Evolutionary conservation across 2,329 filamentous ascomycete genomes (phyloP).

Genomic region (Xylaria sp.): DNA sequence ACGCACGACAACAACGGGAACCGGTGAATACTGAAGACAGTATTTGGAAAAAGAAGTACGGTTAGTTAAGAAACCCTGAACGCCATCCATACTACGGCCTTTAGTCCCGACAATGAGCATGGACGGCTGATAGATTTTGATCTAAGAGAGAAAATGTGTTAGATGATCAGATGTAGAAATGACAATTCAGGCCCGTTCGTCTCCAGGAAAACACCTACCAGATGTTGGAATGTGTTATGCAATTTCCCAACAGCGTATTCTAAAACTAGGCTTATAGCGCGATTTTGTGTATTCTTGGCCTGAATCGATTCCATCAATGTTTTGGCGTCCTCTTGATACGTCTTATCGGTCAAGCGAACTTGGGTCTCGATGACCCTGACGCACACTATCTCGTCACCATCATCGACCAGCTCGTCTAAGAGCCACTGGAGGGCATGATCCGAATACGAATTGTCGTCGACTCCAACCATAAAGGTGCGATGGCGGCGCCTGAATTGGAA

Average conservation of each 20-base stretch:
- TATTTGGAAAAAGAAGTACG: conserved; percentile 90
- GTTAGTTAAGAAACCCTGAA: conserved; percentile 81
- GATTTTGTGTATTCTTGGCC: conserved; percentile 76
- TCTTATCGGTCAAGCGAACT: conserved; percentile 68
- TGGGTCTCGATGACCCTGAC: conserved; percentile 87
- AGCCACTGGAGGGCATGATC: conserved; percentile 93
- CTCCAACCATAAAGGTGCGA: conserved; percentile 87
- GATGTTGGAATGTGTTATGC: conserved; percentile 86
- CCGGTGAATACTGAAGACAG: conserved; percentile 89
- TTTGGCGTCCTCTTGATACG: conserved; percentile 78
- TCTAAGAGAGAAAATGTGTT: conserved; percentile 55
- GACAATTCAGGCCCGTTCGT: not conserved
- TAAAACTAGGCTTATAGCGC: conserved; percentile 82
- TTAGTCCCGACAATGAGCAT: conserved; percentile 90
- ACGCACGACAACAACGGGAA: conserved; percentile 90
- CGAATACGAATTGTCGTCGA: conserved; percentile 89
- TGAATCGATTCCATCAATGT: conserved; percentile 77
- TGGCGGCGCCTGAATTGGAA: conserved; percentile 82
- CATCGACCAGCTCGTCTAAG: conserved; percentile 88
- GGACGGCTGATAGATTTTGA: conserved; percentile 88
- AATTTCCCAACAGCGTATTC: conserved; percentile 91
- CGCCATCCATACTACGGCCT: conserved; percentile 81
- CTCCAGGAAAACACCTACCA: conserved; percentile 63
- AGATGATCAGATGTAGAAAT: not conserved
- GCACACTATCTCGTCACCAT: conserved; percentile 92